Evolutionary conservation across 805 yeast genomes (phyloP).

Genomic region (Candida nanaspora): DNA sequence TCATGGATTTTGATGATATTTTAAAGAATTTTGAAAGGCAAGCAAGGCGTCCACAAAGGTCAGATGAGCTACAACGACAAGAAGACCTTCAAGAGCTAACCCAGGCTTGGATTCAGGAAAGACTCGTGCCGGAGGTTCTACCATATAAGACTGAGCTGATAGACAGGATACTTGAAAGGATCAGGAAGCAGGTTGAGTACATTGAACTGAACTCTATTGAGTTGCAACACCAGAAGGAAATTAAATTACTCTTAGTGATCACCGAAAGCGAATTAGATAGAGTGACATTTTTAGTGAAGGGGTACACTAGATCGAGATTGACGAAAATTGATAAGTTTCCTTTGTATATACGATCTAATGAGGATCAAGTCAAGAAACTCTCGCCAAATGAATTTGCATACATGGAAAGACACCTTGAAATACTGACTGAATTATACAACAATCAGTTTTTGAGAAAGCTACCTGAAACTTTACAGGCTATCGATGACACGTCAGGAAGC

Average conservation of each 20-base stretch:
- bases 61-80: slow-evolving; percentile 16
- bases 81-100: slow-evolving; percentile 40
- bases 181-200: slow-evolving; percentile 65
- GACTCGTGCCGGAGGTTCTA: slow-evolving; percentile 81
- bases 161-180: slow-evolving; percentile 46
- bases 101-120: slow-evolving; percentile 73
- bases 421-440: slow-evolving; percentile 60
- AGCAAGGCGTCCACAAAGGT: slow-evolving; percentile 17
- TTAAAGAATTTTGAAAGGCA: slow-evolving; percentile 53
- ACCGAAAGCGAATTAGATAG: slow-evolving; percentile 91
- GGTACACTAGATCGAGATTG: slow-evolving; percentile 73
- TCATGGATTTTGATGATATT: slow-evolving; percentile 63
- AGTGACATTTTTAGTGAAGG: slow-evolving; percentile 70
- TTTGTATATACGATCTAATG: slow-evolving; percentile 45
- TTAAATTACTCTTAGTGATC: slow-evolving; percentile 72
- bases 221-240: slow-evolving; percentile 57
- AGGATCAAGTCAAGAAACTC: slow-evolving; percentile 31
- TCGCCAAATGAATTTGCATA: slow-evolving; percentile 58
- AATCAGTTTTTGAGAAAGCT: slow-evolving; percentile 56
- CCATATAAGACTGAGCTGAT: slow-evolving; percentile 62
- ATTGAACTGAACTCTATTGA: slow-evolving; percentile 77
- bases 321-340: slow-evolving; percentile 67
- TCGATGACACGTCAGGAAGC: slow-evolving; percentile 69
- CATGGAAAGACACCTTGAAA: slow-evolving; percentile 60
- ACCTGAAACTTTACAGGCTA: slow-evolving; percentile 61